Base-by-base conservation (phyloP, 2,329 filamentous ascomycete species). In the Stemphylium vesicarium region DNA sequence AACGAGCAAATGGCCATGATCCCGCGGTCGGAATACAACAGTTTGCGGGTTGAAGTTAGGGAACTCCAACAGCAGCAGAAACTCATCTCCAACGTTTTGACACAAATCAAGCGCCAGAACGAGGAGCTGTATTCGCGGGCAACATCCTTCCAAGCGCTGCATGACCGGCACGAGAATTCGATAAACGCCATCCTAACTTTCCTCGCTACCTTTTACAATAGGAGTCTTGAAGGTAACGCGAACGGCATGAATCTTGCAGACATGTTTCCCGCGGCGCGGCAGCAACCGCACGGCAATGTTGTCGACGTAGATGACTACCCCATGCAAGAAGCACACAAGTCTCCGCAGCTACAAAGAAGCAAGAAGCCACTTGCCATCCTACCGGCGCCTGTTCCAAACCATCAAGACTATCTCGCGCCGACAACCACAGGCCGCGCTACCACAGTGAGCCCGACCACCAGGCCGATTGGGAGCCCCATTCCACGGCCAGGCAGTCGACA, bases 171-270 rank as follows among this genome's bases (percentile, higher is more conserved):
- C 70, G 95, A 99, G 73, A 96, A 94, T 72, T 97, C 94, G 0
- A 98, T 99, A 77, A 98, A 97, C 70, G 94, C 94, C n/a, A 98
- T 99, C 59, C 83, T 99, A 37, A 96, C 93, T 44, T 98, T 99
- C 75, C 83, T 99, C 16, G 95, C 94, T 40, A 98, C 96, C 11
- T 94, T 99, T 37, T 99, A 98, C 78, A 90, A 96, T 60, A 89
- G 96, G 69, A 96, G 92, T 60, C 79, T 99, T 44, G 93, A 97
- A 72, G 91, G 93, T 32, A 89, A 94, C 65, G 88, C 85, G 15
- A 82, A 85, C 1, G 82, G 85, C 1, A 86, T 91, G 69, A 94
- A 91, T 69, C 84, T 98, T 37, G 87, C 90, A 51, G 93, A 96
- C 64, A 88, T 96, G 70, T 90, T 98, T 70, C 86, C 88, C 4